Conservation (phyloP, 805 yeast genomes). For the Debaryomyces maramus region DNA sequence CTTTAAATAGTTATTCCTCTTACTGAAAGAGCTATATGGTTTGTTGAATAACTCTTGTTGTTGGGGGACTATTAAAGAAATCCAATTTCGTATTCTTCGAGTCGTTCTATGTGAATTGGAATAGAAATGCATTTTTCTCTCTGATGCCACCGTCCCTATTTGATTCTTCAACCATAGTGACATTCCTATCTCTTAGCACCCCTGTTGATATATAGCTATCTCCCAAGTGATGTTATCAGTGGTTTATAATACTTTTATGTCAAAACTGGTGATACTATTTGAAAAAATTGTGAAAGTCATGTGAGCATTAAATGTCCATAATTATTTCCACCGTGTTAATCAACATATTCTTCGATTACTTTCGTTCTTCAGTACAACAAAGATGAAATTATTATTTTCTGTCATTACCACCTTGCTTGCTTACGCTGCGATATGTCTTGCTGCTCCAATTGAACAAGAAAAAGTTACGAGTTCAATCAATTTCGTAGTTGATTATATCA, state of each 20-base stretch:
- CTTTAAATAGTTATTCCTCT: neutral
- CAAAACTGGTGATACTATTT: neutral
- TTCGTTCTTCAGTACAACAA: neutral
- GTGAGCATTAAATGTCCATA: neutral
- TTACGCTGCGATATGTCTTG: conserved; percentile 11
- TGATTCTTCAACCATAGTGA: neutral
- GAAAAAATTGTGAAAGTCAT: conserved; percentile 1
- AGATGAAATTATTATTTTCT: conserved; percentile 4
- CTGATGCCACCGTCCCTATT: neutral
- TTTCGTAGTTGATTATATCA: conserved; percentile 48
- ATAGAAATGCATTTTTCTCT: neutral
- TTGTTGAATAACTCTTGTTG: too few relatives aligned
- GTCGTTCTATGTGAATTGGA: neutral
- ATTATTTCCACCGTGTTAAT: conserved; percentile 4
- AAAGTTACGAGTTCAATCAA: conserved; percentile 33
- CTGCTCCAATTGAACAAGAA: conserved; percentile 9
- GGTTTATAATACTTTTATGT: too few relatives aligned
- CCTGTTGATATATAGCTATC: too few relatives aligned
- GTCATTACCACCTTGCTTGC: conserved; percentile 9
- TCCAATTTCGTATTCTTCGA: neutral
- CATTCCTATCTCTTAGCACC: too few relatives aligned
- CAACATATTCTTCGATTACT: neutral
- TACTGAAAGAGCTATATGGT: too few relatives aligned
- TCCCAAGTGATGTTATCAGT: too few relatives aligned
- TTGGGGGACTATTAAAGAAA: too few relatives aligned